phyloP scores from a whole-genome alignment of 495 filamentous ascomycete species.

The Niebla homalea region DNA sequence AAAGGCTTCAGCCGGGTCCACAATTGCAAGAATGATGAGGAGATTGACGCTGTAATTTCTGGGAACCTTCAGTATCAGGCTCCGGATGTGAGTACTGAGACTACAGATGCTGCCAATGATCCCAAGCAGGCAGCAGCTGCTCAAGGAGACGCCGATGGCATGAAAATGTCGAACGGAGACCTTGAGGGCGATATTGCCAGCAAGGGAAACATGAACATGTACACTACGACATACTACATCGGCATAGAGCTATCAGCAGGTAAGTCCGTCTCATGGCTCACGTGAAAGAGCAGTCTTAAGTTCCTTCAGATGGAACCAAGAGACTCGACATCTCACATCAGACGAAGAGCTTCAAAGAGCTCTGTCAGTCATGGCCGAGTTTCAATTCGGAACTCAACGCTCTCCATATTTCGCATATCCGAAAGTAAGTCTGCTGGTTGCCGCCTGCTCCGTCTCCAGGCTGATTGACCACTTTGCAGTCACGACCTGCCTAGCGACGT shows the following conservation, averaged over 20 bases:
- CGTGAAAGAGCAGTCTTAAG: conserved; percentile 17
- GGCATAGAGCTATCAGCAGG: conserved; percentile 60
- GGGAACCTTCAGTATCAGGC: conserved; percentile 59
- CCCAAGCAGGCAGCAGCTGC: conserved; percentile 38
- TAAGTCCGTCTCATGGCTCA: conserved; percentile 27
- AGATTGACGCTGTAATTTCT: conserved; percentile 54
- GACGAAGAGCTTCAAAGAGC: conserved; percentile 58
- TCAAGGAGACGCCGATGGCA: conserved; percentile 32
- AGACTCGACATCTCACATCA: conserved; percentile 54
- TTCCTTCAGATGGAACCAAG: conserved; percentile 33
- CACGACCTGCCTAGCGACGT: conserved; percentile 81
- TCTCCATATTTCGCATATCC: conserved; percentile 57
- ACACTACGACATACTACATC: conserved; percentile 80
- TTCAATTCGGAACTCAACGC: conserved; percentile 53
- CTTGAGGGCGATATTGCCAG: conserved; percentile 24
- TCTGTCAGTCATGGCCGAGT: conserved; percentile 50
- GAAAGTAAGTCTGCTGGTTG: conserved; percentile 45
- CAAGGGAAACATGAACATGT: conserved; percentile 40
- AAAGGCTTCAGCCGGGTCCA: conserved; percentile 81
- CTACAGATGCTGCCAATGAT: conserved; percentile 44
- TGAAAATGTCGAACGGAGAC: conserved; percentile 27
- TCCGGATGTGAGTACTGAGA: conserved; percentile 44
- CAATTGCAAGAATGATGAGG: conserved; percentile 52
- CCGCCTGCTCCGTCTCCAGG: background rate
- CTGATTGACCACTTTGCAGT: conserved; percentile 32